Evolutionary conservation across 2,329 filamentous ascomycete species (phyloP), one percentile per base, ranked within the genome.

Genomic region (Diaporthe velutina): DNA sequence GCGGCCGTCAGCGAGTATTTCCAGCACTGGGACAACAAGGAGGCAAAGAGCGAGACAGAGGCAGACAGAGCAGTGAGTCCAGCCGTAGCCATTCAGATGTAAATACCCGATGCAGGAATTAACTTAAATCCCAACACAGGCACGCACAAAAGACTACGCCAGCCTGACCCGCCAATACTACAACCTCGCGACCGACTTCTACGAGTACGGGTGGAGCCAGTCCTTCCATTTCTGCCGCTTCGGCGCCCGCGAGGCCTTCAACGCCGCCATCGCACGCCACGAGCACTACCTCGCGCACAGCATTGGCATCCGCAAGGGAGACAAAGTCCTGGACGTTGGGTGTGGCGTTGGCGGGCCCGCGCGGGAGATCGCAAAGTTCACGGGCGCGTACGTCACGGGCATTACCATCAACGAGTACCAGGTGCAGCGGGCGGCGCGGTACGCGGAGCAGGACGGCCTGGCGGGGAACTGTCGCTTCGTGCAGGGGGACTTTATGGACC

Each of bases 351-450:
- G 93, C 80, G 93, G 93, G 30, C 93, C 93, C 12, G 93, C 93
- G 22, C 87, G 93, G 75, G 93, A 95, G 84, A 95, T 95, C 79
- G 91, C 91, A 83, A 93, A 92, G 81, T 94, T 94, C 83, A 88
- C 91, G 12, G 93, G 90, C 75, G 91, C 88, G 80, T 91, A 94
- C 77, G 88, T 95, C 68, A 88, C 92, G 45, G 93, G 93, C 58
- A 83, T 95, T 83, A 95, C 94, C 88, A 95, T 94, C 89, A 95
- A 94, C 83, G 92, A 94, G 84, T 95, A 95, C 86, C 93, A 95
- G 84, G 94, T 95, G 78, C 89, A 94, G 83, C 91, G 93, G 76
- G 93, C 93, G 6, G 92, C 90, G 33, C 85, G 85, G 54, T 94
- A 95, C 81, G 93, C 93, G 1, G 84, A 87, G 78, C 90, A 91